phyloP scores from a whole-genome alignment of 2,329 filamentous ascomycete genomes.

The Neocucurbitaria cava region DNA sequence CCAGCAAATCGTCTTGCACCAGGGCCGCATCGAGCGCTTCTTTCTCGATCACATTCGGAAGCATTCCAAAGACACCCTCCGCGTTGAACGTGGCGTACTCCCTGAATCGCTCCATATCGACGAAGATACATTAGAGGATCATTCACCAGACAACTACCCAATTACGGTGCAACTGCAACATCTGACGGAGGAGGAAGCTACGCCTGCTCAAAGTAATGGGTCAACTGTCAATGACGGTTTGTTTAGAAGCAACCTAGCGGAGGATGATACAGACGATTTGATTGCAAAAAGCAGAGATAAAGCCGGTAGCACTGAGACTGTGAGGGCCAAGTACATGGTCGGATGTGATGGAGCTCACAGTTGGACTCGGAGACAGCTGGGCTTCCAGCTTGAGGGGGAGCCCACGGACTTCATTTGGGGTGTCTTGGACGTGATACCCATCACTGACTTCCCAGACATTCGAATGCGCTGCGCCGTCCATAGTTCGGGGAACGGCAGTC shows the following conservation, averaged over 20 bases:
- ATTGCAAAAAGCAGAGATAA: conserved; percentile 50
- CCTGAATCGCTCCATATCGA: conserved; percentile 65
- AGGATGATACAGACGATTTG: conserved; percentile 65
- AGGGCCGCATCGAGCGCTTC: conserved; percentile 73
- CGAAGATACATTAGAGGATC: conserved; percentile 57
- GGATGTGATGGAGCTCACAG: conserved; percentile 73
- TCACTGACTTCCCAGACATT: conserved; percentile 67
- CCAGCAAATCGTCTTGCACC: conserved; percentile 72
- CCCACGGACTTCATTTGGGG: conserved; percentile 62
- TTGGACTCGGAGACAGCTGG: conserved; percentile 67
- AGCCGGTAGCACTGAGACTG: conserved; percentile 48
- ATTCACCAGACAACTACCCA: conserved; percentile 59
- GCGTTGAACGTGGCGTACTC: conserved; percentile 64
- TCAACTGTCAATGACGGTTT: conserved; percentile 58
- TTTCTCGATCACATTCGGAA: conserved; percentile 68
- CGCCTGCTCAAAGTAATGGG: conserved; percentile 54
- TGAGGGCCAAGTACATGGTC: conserved; percentile 69
- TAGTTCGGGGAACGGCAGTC: conserved; percentile 61
- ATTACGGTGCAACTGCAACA: conserved; percentile 66
- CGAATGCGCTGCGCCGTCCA: conserved; percentile 66
- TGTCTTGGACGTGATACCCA: conserved; percentile 60
- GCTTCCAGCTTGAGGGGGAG: conserved; percentile 64
- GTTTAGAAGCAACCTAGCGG: conserved; percentile 65
- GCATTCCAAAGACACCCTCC: conserved; percentile 61
- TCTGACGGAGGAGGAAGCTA: conserved; percentile 65